A percentile compares a stretch with the other conserved stretches of the same genome.
Evolutionary conservation across 2,329 filamentous ascomycete genomes (phyloP).

Genomic region (Gremmenia infestans): DNA sequence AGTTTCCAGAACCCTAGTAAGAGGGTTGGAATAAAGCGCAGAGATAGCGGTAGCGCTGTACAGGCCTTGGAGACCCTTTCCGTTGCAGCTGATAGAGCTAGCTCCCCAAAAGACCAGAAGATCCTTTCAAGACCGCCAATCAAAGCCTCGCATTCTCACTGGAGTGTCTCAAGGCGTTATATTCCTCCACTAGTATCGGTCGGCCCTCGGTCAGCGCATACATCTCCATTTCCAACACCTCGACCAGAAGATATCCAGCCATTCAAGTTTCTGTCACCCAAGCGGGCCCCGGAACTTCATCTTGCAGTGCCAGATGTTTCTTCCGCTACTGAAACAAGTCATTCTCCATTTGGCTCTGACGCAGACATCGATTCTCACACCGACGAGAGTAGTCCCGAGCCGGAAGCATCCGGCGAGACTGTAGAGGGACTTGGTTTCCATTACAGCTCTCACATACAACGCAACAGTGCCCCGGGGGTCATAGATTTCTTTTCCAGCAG

Average conservation of each 20-base stretch:
- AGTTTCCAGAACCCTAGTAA: constrained; percentile 6
- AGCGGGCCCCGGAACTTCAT: constrained; percentile 7
- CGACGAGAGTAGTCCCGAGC: constrained; percentile 27
- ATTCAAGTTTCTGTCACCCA: constrained; percentile 11
- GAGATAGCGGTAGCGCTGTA: constrained; percentile 19
- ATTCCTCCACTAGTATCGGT: constrained; percentile 7
- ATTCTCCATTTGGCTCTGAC: constrained; percentile 25
- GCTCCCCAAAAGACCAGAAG: constrained; percentile 4
- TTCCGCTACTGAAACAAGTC: constrained; percentile 26
- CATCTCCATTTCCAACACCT: constrained; percentile 15
- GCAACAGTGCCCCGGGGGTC: background rate
- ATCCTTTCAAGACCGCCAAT: constrained; percentile 19
- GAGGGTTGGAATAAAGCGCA: constrained; percentile 17
- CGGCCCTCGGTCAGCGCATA: constrained; percentile 12
- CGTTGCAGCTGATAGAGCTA: constrained; percentile 11
- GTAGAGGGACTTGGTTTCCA: constrained; percentile 12
- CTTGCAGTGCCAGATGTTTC: constrained; percentile 21
- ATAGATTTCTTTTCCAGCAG: constrained; percentile 27
- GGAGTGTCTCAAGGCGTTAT: constrained; percentile 9
- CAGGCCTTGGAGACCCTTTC: constrained; percentile 3
- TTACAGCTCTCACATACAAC: background rate
- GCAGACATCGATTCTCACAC: constrained; percentile 29
- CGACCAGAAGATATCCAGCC: constrained; percentile 5
- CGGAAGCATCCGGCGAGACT: constrained; percentile 6
- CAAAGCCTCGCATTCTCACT: constrained; percentile 18